Percentiles rank a stretch among this genome's conserved stretches.
Evolutionary conservation across 176 grass and related monocot species (phyloP).

Genomic region (Calamus simplicifolius): DNA sequence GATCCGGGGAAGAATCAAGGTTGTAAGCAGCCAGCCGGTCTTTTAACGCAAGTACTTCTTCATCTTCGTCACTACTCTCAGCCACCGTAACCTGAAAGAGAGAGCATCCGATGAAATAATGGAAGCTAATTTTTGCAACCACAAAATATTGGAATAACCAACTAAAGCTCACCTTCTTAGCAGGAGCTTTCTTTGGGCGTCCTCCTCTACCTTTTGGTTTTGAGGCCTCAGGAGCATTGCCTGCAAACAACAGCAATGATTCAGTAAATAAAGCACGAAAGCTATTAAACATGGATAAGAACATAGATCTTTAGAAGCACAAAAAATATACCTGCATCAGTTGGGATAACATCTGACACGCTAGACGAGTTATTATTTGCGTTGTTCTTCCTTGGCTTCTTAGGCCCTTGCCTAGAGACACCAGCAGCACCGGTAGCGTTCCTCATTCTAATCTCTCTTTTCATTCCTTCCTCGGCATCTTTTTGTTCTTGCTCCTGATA

Average conservation of each 20-base stretch:
- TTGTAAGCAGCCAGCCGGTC: constrained; percentile 33
- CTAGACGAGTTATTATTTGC: constrained; percentile 3
- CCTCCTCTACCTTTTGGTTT: constrained; percentile 13
- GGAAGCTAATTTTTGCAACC: no score
- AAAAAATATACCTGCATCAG: neutral
- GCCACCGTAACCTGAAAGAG: constrained; percentile 21
- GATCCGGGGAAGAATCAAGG: constrained; percentile 29
- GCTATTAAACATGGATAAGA: no score
- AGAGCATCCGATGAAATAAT: neutral
- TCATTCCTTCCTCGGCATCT: constrained; percentile 15
- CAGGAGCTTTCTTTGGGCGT: constrained; percentile 29
- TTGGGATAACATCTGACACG: neutral
- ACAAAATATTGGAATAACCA: no score
- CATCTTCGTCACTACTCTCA: constrained; percentile 37
- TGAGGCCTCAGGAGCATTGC: constrained; percentile 10
- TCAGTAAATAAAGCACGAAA: no score
- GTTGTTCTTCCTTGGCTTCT: constrained; percentile 35
- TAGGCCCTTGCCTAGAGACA: constrained; percentile 9
- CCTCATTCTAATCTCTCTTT: constrained; percentile 19
- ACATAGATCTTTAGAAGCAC: no score
- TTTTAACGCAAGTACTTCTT: constrained; percentile 28
- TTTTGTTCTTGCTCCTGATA: constrained; percentile 34
- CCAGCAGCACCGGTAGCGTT: neutral
- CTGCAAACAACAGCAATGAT: constrained; percentile 2
- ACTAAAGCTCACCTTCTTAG: constrained; percentile 32